Evolutionary conservation across 2,329 filamentous ascomycete species (phyloP), one percentile per base, ranked within the genome.

Genomic region (Cryphonectria japonica): DNA sequence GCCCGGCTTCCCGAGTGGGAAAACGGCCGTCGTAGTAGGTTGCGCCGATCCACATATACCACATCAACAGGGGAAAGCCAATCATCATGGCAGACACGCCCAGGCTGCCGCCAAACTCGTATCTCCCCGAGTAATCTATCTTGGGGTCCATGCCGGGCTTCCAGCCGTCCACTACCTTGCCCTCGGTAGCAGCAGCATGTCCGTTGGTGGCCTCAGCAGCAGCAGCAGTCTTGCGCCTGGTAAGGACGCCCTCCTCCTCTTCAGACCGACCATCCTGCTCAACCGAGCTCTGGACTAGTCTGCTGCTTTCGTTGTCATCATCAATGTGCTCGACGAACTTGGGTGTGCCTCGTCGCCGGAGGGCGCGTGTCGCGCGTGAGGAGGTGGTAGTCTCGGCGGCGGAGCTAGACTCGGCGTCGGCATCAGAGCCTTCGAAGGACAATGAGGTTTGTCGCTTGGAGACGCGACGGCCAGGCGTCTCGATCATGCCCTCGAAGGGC

Each of bases 1-100:
- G 87, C 59, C 88, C 92, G 60, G 88, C 79, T 2, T 83, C 83
- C 1, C 89, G 92, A 60, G 84, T 83, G 22, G 96, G 96, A 67
- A 97, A 85, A 74, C 92, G 90, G 76, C 95, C 95, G 79, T 94
- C 85, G 83, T 98, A 99, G 83, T 95, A 97, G 66, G 91, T 95
- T 46, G 95, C 93, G 66, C 96, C 96, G 81, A 97, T 91, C 95
- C 95, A 98, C 95, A 99, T 97, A 84, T 98, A 98, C 88, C 93
- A 98, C 95, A 98, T 98, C 76, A 99, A 87, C 52, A 91, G 73
- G n/a, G 96, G 96, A 82, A 98, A 99, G 62, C 92, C 89, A 73
- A 94, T 87, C 94, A 98, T 98, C 89, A 98, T 94, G 75, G 88
- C 85, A 22, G 88, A 82, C 59, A 95, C 92, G 69, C 96, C 95